Percentiles rank a stretch among this genome's conserved stretches.
phyloP scores from a whole-genome alignment of 805 yeast genomes.

The Zygosaccharomyces bisporus region DNA sequence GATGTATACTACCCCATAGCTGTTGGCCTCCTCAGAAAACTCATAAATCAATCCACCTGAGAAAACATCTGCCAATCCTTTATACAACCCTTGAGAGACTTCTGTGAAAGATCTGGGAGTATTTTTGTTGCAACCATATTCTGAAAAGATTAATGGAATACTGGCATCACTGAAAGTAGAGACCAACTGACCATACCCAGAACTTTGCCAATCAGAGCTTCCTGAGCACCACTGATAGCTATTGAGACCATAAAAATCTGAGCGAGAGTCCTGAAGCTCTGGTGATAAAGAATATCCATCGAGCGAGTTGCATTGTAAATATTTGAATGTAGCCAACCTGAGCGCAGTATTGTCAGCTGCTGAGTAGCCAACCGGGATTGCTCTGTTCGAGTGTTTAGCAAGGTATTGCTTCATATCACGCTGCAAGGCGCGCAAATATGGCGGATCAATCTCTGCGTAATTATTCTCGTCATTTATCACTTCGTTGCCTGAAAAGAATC shows the following conservation, averaged over 20 bases:
- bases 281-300: conserved; percentile 43
- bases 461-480: conserved; percentile 74
- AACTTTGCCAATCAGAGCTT: conserved; percentile 53
- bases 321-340: conserved; percentile 71
- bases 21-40: conserved; percentile 68
- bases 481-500: conserved; percentile 90
- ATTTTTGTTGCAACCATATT: conserved; percentile 76
- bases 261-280: conserved; percentile 55
- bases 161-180: conserved; percentile 54
- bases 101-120: conserved; percentile 84
- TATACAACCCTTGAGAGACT: conserved; percentile 62
- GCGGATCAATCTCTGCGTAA: conserved; percentile 60
- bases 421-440: conserved; percentile 82
- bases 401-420: conserved; percentile 89
- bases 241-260: conserved; percentile 87
- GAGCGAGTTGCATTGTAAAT: conserved; percentile 70
- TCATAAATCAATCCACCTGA: conserved; percentile 95
- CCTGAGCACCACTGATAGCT: conserved; percentile 86
- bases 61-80: conserved; percentile 60
- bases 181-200: conserved; percentile 66
- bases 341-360: conserved; percentile 80
- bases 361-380: conserved; percentile 92
- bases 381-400: conserved; percentile 59
- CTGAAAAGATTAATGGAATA: conserved; percentile 67
- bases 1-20: conserved; percentile 72